Evolutionary conservation across 306 rosid species (phyloP).

Genomic region (Cucurbita ficifolia): DNA sequence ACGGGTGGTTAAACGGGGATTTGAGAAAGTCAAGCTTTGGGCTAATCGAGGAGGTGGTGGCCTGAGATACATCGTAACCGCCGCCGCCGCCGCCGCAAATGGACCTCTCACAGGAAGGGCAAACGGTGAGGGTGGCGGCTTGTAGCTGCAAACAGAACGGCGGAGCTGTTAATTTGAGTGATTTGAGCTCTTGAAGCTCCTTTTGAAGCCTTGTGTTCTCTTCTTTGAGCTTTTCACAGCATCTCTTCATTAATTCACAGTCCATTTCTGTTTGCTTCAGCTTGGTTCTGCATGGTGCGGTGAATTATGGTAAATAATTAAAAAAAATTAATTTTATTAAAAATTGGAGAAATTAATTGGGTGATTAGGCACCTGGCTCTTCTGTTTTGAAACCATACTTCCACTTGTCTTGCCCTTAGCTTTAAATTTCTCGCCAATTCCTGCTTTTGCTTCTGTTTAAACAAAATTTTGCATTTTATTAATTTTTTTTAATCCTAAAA

Average conservation of each 20-base stretch:
- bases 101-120: conserved; percentile 61
- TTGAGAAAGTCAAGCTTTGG: conserved; percentile 25
- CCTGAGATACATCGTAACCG: conserved; percentile 11
- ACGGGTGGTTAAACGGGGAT: conserved; percentile 30
- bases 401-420: conserved; percentile 76
- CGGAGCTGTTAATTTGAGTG: conserved; percentile 20
- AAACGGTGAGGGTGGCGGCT: conserved; percentile 39
- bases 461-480: too few relatives aligned
- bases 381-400: conserved; percentile 96
- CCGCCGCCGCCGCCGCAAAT: conserved; percentile 12
- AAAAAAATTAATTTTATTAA: not conserved
- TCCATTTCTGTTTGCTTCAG: conserved; percentile 80
- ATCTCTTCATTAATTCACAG: conserved; percentile 50
- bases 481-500: not conserved
- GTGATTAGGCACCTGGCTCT: conserved; percentile 52
- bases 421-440: conserved; percentile 54
- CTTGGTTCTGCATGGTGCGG: conserved; percentile 37
- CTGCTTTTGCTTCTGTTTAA: conserved; percentile 60
- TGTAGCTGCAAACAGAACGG: conserved; percentile 42
- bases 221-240: conserved; percentile 49
- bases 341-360: not conserved
- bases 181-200: conserved; percentile 64
- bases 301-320: not conserved
- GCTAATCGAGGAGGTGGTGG: conserved; percentile 10
- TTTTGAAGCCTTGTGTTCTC: conserved; percentile 57